These are phyloP conservation scores for Lophiotrema nucula DNA, from an alignment of 495 filamentous ascomycete genomes.

Conservation along the genomic window DNA sequence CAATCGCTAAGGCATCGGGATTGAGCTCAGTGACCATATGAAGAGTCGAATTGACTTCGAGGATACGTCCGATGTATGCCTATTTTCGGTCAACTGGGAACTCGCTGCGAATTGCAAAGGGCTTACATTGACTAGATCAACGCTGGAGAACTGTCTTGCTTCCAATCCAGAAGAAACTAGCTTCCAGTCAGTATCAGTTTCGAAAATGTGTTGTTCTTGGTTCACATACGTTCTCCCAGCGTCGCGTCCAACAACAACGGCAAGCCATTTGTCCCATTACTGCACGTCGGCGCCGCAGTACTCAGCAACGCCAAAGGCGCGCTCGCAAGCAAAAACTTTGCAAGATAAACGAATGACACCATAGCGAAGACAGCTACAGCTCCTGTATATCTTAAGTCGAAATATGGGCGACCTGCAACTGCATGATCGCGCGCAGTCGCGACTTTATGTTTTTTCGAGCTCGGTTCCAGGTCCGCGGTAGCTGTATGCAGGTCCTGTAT, in stretches of 20 bases:
- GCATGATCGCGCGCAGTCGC: not conserved
- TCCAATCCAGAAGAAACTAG: constrained; percentile 51
- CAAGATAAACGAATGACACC: constrained; percentile 3
- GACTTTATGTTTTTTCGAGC: not conserved
- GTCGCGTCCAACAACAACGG: constrained; percentile 52
- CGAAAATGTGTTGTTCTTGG: too few relatives aligned
- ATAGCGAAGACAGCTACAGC: not conserved
- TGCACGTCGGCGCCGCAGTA: not conserved
- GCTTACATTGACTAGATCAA: constrained; percentile 54
- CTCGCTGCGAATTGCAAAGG: constrained; percentile 11
- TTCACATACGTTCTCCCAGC: constrained; percentile 54
- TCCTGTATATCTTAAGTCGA: not conserved
- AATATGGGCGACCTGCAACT: not conserved
- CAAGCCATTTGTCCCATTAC: not conserved
- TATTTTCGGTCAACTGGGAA: constrained; percentile 10
- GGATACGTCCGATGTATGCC: constrained; percentile 54
- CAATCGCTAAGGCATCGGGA: constrained; percentile 55
- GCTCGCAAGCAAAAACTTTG: not conserved
- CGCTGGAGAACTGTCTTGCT: constrained; percentile 53
- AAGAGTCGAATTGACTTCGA: constrained; percentile 53
- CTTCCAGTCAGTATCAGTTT: too few relatives aligned
- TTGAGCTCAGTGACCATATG: constrained; percentile 57
- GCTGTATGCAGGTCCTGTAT: too few relatives aligned
- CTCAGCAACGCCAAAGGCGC: not conserved
- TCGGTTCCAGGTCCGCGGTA: not conserved